Conservation (phyloP, 805 yeast species). For the Yarrowia hollandica region DNA sequence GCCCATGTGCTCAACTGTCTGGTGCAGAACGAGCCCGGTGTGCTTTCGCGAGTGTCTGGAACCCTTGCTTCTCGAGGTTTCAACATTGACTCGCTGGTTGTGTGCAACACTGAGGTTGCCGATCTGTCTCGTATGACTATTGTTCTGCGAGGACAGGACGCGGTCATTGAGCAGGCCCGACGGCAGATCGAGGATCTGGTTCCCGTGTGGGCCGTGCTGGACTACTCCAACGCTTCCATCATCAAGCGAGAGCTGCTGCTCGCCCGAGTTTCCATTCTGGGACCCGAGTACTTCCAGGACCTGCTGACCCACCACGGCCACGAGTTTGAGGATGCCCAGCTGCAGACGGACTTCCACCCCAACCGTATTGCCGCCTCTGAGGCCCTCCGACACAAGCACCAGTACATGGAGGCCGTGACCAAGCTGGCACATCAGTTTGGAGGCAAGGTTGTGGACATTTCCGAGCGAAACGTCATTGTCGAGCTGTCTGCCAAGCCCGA, state of each 20-base stretch:
- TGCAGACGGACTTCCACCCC: constrained; percentile 67
- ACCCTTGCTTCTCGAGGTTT: constrained; percentile 97
- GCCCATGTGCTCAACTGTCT: constrained; percentile 94
- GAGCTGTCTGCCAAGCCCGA: constrained; percentile 94
- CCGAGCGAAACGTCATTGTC: constrained; percentile 90
- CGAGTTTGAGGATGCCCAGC: constrained; percentile 43
- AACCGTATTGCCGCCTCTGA: constrained; percentile 85
- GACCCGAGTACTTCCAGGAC: constrained; percentile 98
- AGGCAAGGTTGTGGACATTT: constrained; percentile 87
- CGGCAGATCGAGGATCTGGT: constrained; percentile 97
- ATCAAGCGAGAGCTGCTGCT: constrained; percentile 87
- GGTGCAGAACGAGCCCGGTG: constrained; percentile 99
- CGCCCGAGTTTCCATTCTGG: constrained; percentile 88
- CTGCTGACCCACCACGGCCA: constrained; percentile 78
- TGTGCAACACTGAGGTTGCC: constrained; percentile 92
- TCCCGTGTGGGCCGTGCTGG: constrained; percentile 96
- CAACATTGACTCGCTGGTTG: constrained; percentile 96
- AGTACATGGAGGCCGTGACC: constrained; percentile 81
- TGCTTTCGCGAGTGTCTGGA: constrained; percentile 86
- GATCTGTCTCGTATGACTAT: constrained; percentile 97
- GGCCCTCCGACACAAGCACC: constrained; percentile 90
- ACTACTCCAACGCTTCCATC: constrained; percentile 86
- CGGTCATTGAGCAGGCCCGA: constrained; percentile 95
- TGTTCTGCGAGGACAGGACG: constrained; percentile 90
- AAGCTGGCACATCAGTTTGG: constrained; percentile 84